phyloP scores from a whole-genome alignment of 148 eudicot genomes.

The Oxyria digyna region DNA sequence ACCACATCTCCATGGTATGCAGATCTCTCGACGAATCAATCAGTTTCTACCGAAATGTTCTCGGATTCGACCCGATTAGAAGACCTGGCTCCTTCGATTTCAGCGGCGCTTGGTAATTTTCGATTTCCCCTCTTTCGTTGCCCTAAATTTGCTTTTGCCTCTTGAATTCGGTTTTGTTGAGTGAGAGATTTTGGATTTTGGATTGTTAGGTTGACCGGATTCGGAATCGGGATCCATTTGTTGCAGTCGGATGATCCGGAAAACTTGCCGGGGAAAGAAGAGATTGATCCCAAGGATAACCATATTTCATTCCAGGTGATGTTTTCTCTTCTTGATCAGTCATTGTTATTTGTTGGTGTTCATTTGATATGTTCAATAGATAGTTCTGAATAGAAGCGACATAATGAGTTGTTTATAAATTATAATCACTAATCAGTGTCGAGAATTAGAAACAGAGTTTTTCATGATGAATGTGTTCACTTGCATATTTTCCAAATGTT shows the following conservation, averaged over 20 bases:
- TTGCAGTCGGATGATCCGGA: slow-evolving; percentile 62
- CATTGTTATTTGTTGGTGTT: not conserved
- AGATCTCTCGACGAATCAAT: slow-evolving; percentile 67
- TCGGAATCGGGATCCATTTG: slow-evolving; percentile 77
- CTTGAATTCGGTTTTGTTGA: no score
- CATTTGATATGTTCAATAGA: not conserved
- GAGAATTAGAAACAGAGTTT: no score
- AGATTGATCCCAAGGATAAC: slow-evolving; percentile 72
- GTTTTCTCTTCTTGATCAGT: not conserved
- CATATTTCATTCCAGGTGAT: slow-evolving; percentile 91
- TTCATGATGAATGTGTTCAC: no score
- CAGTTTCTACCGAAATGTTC: slow-evolving; percentile 59
- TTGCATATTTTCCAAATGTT: no score
- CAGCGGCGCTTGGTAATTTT: slow-evolving; percentile 72
- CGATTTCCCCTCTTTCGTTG: not conserved
- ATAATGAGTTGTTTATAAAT: not conserved
- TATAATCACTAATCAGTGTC: no score
- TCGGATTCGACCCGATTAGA: slow-evolving; percentile 65
- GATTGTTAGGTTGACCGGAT: slow-evolving; percentile 49
- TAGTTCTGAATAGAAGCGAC: not conserved
- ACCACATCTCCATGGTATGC: slow-evolving; percentile 74
- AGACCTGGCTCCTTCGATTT: slow-evolving; percentile 79
- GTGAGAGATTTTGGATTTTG: not conserved
- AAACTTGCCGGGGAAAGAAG: slow-evolving; percentile 41
- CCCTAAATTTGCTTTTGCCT: not conserved